Percentiles rank a stretch among this genome's conserved stretches.
Evolutionary conservation across 164 flowering plant species (phyloP).

Genomic region (Magnolia changhungtana): DNA sequence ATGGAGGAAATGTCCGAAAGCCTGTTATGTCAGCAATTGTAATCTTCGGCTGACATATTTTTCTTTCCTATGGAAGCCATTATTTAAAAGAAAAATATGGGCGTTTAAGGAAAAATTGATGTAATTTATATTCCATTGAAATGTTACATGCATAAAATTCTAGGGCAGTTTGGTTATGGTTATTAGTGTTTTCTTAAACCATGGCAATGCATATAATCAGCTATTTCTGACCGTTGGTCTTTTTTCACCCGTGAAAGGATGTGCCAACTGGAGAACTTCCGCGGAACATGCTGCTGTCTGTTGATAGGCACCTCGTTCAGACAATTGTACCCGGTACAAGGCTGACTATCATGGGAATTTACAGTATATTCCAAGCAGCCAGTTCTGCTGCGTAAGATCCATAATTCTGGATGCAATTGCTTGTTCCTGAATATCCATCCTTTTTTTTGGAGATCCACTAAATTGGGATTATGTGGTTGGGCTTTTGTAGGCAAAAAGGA

Average conservation of each 20-base stretch:
- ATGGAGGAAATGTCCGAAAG: too few relatives aligned
- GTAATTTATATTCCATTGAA: too few relatives aligned
- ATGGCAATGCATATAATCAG: neutral
- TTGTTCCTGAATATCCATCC: neutral
- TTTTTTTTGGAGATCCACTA: neutral
- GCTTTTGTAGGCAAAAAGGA: conserved; percentile 74
- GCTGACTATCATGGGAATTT: conserved; percentile 92
- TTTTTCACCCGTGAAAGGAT: conserved; percentile 51
- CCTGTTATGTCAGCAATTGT: too few relatives aligned
- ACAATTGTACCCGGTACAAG: conserved; percentile 95
- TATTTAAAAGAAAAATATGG: too few relatives aligned
- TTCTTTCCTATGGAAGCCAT: too few relatives aligned
- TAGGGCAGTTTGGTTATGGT: too few relatives aligned
- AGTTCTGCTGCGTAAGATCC: conserved; percentile 70
- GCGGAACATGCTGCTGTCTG: conserved; percentile 86
- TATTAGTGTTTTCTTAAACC: neutral
- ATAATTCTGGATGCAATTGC: neutral
- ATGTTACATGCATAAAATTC: too few relatives aligned
- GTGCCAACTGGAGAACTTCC: conserved; percentile 99
- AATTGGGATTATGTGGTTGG: neutral
- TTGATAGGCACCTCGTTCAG: conserved; percentile 95
- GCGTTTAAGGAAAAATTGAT: too few relatives aligned
- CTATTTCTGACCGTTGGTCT: neutral
- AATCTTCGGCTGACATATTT: too few relatives aligned
- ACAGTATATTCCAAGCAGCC: conserved; percentile 86